Percentiles rank a stretch among this genome's conserved stretches.
These are phyloP conservation scores for Geum urbanum DNA, from an alignment of 306 rosid species.

Conservation along the genomic window DNA sequence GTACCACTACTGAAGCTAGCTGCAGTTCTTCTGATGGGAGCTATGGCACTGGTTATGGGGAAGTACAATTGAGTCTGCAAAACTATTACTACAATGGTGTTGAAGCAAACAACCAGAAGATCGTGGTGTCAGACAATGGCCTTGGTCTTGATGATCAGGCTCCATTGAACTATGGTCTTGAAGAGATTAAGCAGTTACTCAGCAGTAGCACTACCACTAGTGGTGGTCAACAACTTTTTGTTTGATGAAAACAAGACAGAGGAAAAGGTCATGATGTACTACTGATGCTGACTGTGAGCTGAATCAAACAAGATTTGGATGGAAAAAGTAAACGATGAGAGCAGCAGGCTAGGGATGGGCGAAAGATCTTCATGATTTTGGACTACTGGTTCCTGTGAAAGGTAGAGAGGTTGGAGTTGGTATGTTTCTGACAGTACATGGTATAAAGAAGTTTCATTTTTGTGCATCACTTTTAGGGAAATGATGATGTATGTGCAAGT, in stretches of 20 bases:
- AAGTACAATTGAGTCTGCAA: constrained; percentile 17
- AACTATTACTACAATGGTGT: constrained; percentile 24
- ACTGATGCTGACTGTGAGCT: constrained; percentile 46
- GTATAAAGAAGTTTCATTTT: constrained; percentile 21
- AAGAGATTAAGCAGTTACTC: constrained; percentile 66
- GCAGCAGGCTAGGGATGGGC: constrained; percentile 4
- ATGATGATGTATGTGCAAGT: constrained; percentile 25
- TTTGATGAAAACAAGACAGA: constrained; percentile 59
- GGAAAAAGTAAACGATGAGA: not conserved
- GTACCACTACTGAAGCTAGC: constrained; percentile 40
- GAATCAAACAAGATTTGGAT: constrained; percentile 37
- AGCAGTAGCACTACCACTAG: constrained; percentile 23
- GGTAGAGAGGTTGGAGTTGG: constrained; percentile 3
- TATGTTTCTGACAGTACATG: constrained; percentile 25
- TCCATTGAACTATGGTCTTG: constrained; percentile 52
- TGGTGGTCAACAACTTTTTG: constrained; percentile 43
- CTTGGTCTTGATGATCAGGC: constrained; percentile 35
- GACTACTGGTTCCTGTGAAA: constrained; percentile 14
- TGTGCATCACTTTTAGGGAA: constrained; percentile 35
- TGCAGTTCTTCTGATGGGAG: constrained; percentile 69
- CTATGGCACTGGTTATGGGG: constrained; percentile 16
- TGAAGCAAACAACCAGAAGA: constrained; percentile 35
- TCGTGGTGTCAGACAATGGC: constrained; percentile 30
- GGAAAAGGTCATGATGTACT: constrained; percentile 42
- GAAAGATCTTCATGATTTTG: constrained; percentile 28